Conservation (phyloP, 2,329 filamentous ascomycete genomes). For the Tolypocladium endophyticum region DNA sequence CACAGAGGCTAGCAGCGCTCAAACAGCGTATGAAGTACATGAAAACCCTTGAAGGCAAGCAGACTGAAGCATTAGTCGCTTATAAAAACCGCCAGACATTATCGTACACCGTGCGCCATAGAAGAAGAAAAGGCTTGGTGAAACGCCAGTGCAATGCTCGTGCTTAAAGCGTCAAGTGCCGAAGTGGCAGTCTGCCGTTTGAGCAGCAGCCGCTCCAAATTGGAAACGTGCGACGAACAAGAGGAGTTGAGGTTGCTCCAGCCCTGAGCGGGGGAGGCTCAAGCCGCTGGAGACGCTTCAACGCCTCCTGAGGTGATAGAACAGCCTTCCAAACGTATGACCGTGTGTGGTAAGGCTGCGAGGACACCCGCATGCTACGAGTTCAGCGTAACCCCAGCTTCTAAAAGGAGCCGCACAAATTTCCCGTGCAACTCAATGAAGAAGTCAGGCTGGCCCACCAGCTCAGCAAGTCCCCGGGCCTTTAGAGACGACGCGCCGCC, state of each 20-base stretch:
- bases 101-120: slow-evolving; percentile 10
- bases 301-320: background rate
- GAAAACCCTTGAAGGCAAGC: background rate
- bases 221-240: background rate
- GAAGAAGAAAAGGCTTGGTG: slow-evolving; percentile 1
- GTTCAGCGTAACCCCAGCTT: slow-evolving; percentile 44
- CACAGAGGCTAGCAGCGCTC: background rate
- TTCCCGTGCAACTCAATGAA: slow-evolving; percentile 55
- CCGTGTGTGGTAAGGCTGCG: background rate
- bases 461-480: slow-evolving; percentile 51
- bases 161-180: slow-evolving; percentile 1
- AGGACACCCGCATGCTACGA: slow-evolving; percentile 21
- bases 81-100: slow-evolving; percentile 2
- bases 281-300: background rate
- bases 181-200: background rate
- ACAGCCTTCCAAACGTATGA: background rate
- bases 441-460: slow-evolving; percentile 57
- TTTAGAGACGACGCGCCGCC: slow-evolving; percentile 45
- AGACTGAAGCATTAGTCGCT: background rate
- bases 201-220: no score
- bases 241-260: background rate
- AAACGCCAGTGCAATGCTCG: slow-evolving; percentile 12
- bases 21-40: background rate
- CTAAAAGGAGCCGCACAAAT: slow-evolving; percentile 53
- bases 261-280: background rate